These are phyloP conservation scores for Alternaria consortialis DNA, from an alignment of 2,329 filamentous ascomycete species.

Conservation along the genomic window DNA sequence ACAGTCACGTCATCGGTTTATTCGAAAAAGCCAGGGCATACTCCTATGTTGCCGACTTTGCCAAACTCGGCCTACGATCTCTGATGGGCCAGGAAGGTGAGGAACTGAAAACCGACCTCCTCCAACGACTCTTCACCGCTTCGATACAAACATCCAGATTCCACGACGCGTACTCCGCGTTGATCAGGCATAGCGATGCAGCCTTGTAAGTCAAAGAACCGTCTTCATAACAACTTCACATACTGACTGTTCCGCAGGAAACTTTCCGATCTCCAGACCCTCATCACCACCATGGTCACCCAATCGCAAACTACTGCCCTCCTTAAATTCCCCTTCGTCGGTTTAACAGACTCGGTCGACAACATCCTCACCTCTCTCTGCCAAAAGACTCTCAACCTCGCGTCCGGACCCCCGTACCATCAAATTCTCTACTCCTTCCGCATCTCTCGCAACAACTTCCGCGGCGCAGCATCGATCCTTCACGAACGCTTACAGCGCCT, in stretches of 20 bases:
- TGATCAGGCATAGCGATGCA: conserved; percentile 75
- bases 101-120: conserved; percentile 61
- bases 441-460: conserved; percentile 83
- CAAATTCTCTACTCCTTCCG: conserved; percentile 93
- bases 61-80: conserved; percentile 69
- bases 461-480: conserved; percentile 72
- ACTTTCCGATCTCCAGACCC: conserved; percentile 72
- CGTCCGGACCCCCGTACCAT: conserved; percentile 73
- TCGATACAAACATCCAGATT: conserved; percentile 82
- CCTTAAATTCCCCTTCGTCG: conserved; percentile 79
- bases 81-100: conserved; percentile 39
- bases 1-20: conserved; percentile 82
- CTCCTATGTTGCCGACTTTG: conserved; percentile 85
- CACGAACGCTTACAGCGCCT: conserved; percentile 65
- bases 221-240: background rate
- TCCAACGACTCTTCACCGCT: conserved; percentile 84
- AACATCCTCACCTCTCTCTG: conserved; percentile 77
- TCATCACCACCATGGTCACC: conserved; percentile 59
- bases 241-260: conserved; percentile 56
- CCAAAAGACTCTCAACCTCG: conserved; percentile 72
- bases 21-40: conserved; percentile 82
- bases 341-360: conserved; percentile 81
- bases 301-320: conserved; percentile 56
- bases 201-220: conserved; percentile 60
- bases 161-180: conserved; percentile 80